Evolutionary conservation across 2,329 filamentous ascomycete species (phyloP), one percentile per base, ranked within the genome.

Genomic region (Xenosphaeropsis pyriputrescens): DNA sequence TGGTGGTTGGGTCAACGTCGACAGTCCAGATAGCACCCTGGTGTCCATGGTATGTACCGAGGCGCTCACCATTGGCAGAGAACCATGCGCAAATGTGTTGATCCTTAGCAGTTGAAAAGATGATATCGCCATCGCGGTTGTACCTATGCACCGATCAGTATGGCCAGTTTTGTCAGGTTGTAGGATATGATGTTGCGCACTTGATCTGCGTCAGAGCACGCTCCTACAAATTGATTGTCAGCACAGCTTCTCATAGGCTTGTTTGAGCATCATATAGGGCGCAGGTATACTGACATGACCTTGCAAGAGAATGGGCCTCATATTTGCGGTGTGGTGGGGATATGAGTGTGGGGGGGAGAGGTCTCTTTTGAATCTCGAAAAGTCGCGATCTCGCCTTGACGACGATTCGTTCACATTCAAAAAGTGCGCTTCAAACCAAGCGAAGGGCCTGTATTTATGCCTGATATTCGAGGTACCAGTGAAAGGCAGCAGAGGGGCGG

Each of bases 1-100:
- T 85, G 47, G 81, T 84, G 54, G 86, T 86, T 47, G 89, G 88
- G 66, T 94, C 85, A 56, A 94, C 81, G 58, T 98, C 91, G 62
- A 98, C 83, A 45, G 91, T 95, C 91, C 91, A 98, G 68, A 98
- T 83, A 53, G 91, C 89, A 65, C 91, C 91, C 62, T 93, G 82
- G 66, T 98, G 91, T 61, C 91, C 91, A 58, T 85, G 79, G 68
- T 96, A 98, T 52, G 89, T 91, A 55, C 91, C 91, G 54, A 96
- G 74, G 55, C 91, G 83, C 71, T 98, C 91, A 66, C 91, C 91
- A 63, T 98, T 98, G 68, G 93, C 86, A 48, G 86, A 81, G 66
- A 77, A 96, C 91, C 91, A 98, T 48, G 77, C 89, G 71, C 89
- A 94, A 55, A 95, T 85, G 57, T 93, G 76, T 65, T 95, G 89